phyloP scores from a whole-genome alignment of 495 filamentous ascomycete genomes.

The Neurospora tetrasperma region DNA sequence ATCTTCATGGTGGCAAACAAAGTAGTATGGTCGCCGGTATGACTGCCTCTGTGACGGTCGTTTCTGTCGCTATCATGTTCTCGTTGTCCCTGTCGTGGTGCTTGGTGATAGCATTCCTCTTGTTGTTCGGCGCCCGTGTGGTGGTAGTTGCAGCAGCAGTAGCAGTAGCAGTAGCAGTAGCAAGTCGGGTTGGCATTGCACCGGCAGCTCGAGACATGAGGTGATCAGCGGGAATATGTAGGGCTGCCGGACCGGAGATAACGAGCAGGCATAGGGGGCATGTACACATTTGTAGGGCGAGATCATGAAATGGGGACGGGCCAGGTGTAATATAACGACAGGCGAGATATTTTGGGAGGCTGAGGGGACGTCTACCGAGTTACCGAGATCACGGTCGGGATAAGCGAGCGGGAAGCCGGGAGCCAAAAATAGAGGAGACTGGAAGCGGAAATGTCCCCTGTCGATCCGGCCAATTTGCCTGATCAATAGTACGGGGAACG shows the following conservation, averaged over 20 bases:
- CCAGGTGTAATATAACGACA: neutral
- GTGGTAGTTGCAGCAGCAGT: neutral
- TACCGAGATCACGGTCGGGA: neutral
- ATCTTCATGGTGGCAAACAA: neutral
- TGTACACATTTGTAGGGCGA: neutral
- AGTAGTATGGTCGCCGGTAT: constrained; percentile 1
- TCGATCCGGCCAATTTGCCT: neutral
- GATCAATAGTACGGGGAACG: neutral
- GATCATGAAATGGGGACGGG: neutral
- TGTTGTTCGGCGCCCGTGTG: neutral
- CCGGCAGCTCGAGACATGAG: neutral
- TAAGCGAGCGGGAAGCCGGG: neutral
- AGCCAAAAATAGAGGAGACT: neutral
- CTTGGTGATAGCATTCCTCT: neutral
- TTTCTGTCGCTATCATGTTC: neutral
- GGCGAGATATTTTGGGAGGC: neutral
- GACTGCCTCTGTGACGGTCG: neutral
- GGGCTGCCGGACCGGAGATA: neutral
- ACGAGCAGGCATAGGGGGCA: neutral
- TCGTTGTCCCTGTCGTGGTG: neutral
- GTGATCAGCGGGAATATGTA: neutral
- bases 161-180: no score
- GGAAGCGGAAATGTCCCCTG: neutral
- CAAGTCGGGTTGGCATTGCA: neutral
- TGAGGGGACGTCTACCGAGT: neutral